phyloP scores from a whole-genome alignment of 495 filamentous ascomycete genomes.

The Hyaloscypha hepaticicola region DNA sequence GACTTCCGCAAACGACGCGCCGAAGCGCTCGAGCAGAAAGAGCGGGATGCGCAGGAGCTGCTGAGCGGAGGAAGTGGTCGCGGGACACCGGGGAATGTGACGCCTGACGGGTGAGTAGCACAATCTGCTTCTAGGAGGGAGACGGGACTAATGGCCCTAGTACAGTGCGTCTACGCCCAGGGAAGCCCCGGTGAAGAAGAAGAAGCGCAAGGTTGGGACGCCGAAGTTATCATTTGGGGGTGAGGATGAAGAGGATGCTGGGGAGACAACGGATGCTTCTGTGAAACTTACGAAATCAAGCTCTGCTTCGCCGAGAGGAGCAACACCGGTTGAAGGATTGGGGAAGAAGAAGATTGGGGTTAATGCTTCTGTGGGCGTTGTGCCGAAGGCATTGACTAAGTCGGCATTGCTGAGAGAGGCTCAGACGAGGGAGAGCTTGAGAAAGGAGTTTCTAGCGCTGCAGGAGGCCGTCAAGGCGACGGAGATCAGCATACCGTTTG shows the following conservation, averaged over 20 bases:
- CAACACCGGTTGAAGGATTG: slow-evolving; percentile 37
- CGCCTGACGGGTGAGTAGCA: slow-evolving; percentile 51
- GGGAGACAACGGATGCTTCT: slow-evolving; percentile 13
- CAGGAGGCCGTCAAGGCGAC: slow-evolving; percentile 88
- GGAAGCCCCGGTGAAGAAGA: slow-evolving; percentile 54
- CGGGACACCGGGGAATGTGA: slow-evolving; percentile 50
- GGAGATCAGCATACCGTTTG: slow-evolving; percentile 90
- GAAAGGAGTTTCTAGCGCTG: slow-evolving; percentile 79
- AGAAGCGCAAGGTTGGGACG: slow-evolving; percentile 66
- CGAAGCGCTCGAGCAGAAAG: slow-evolving; percentile 88
- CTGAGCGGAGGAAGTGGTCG: slow-evolving; percentile 44
- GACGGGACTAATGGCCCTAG: slow-evolving; percentile 44
- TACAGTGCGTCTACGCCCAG: slow-evolving; percentile 43
- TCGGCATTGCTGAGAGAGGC: slow-evolving; percentile 78
- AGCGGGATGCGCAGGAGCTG: slow-evolving; percentile 72
- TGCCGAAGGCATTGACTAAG: slow-evolving; percentile 84
- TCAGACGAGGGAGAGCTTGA: slow-evolving; percentile 73
- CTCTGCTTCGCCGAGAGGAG: slow-evolving; percentile 32
- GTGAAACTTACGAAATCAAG: slow-evolving; percentile 14
- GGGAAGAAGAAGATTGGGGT: slow-evolving; percentile 54
- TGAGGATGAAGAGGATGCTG: slow-evolving; percentile 50
- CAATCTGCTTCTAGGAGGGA: not conserved
- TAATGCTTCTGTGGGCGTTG: slow-evolving; percentile 64
- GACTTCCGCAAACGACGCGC: slow-evolving; percentile 98
- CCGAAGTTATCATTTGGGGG: slow-evolving; percentile 72